Percentiles rank a stretch among this genome's conserved stretches.
phyloP scores from a whole-genome alignment of 495 filamentous ascomycete genomes.

The Aspergillus bridgeri region DNA sequence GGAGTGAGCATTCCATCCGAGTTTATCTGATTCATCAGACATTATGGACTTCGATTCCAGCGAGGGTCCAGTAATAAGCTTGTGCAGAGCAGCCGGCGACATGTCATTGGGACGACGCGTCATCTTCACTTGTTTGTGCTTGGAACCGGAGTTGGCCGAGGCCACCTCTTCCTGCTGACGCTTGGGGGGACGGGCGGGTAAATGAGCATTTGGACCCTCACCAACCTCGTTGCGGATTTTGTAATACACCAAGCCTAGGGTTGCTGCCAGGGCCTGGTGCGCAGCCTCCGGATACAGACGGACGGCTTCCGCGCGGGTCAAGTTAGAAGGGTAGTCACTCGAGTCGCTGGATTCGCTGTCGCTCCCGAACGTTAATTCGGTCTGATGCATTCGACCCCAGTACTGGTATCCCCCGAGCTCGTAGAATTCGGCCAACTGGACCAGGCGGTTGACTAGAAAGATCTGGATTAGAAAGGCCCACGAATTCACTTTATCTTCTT shows the following conservation, averaged over 20 bases:
- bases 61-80: constrained; percentile 33
- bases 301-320: constrained; percentile 35
- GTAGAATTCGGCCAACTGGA: constrained; percentile 43
- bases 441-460: constrained; percentile 34
- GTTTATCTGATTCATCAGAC: constrained; percentile 36
- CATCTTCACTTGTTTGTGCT: constrained; percentile 39
- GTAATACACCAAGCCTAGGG: constrained; percentile 38
- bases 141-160: constrained; percentile 27
- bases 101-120: constrained; percentile 30
- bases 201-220: constrained; percentile 27
- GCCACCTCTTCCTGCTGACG: constrained; percentile 36
- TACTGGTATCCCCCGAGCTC: constrained; percentile 38
- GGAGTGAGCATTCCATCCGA: constrained; percentile 39
- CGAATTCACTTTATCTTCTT: constrained; percentile 3
- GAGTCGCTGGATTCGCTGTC: constrained; percentile 41
- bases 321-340: constrained; percentile 29
- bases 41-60: constrained; percentile 34
- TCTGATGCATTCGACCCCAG: constrained; percentile 35
- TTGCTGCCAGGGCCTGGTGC: constrained; percentile 42
- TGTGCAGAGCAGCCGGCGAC: constrained; percentile 33
- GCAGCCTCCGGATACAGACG: constrained; percentile 36
- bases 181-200: constrained; percentile 28
- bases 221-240: constrained; percentile 44
- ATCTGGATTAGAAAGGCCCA: constrained; percentile 13
- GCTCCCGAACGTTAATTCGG: constrained; percentile 24